Evolutionary conservation across 2,329 filamentous ascomycete species (phyloP).

Genomic region (Verticillium longisporum): DNA sequence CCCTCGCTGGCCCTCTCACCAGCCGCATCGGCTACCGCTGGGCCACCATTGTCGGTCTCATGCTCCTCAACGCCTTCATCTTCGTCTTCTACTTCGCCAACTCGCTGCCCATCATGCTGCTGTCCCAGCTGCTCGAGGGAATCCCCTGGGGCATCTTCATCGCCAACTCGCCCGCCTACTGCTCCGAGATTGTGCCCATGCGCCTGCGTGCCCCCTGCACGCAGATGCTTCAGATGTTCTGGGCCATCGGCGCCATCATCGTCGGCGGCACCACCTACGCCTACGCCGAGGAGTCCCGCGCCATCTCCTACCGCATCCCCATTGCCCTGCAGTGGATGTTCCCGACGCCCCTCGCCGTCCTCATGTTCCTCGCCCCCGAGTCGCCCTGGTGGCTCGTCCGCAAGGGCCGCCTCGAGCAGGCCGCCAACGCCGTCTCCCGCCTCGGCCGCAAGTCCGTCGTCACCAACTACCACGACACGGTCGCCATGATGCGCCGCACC

Average conservation of each 20-base stretch:
- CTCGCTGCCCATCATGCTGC: constrained; percentile 36
- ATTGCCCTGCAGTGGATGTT: constrained; percentile 35
- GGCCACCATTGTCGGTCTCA: constrained; percentile 47
- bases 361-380: constrained; percentile 28
- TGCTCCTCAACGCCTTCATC: constrained; percentile 52
- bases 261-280: constrained; percentile 2
- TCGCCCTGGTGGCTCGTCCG: constrained; percentile 35
- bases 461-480: background rate
- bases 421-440: constrained; percentile 21
- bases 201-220: constrained; percentile 47
- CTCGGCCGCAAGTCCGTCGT: constrained; percentile 10
- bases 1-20: constrained; percentile 53
- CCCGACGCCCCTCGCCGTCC: constrained; percentile 18
- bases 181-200: constrained; percentile 54
- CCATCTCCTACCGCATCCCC: constrained; percentile 29
- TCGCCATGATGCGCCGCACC: background rate
- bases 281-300: constrained; percentile 30
- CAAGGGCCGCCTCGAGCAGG: constrained; percentile 22
- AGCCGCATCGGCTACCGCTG: constrained; percentile 52
- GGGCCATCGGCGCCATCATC: constrained; percentile 41
- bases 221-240: constrained; percentile 27
- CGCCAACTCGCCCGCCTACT: constrained; percentile 58
- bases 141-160: constrained; percentile 62
- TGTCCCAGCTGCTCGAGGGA: constrained; percentile 52
- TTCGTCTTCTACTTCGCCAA: constrained; percentile 42